phyloP scores from a whole-genome alignment of 352 stramenopile genomes.

The Phytophthora fragariaefolia region DNA sequence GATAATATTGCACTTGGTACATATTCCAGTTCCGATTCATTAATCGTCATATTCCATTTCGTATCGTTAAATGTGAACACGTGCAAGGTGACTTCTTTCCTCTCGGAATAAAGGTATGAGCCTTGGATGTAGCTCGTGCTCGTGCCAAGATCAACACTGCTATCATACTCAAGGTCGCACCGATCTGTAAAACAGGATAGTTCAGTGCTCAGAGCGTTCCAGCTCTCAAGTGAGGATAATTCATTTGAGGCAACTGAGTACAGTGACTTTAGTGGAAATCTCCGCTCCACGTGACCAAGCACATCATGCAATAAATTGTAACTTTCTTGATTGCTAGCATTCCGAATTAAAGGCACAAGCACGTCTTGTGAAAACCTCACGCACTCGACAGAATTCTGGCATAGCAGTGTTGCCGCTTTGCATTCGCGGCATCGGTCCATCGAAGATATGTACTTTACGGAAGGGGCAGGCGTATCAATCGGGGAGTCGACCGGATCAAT shows the following conservation, averaged over 20 bases:
- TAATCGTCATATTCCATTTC: background rate
- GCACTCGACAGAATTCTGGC: background rate
- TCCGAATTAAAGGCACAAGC: background rate
- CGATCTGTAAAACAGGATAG: background rate
- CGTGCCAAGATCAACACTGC: background rate
- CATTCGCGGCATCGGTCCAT: background rate
- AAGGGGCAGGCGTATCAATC: too few species aligned
- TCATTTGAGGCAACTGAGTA: background rate
- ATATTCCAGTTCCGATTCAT: background rate
- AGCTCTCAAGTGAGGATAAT: conserved; percentile 1
- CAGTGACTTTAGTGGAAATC: background rate
- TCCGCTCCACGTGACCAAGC: background rate
- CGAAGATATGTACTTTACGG: background rate
- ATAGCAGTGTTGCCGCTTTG: background rate
- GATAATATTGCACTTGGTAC: background rate
- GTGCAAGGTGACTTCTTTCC: background rate
- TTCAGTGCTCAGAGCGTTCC: background rate
- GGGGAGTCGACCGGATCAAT: background rate
- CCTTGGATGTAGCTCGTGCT: background rate
- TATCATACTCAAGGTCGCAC: conserved; percentile 2
- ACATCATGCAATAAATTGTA: background rate
- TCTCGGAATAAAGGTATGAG: background rate
- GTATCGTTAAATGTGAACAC: background rate
- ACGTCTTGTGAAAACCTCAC: background rate
- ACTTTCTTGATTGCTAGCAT: background rate